Conservation (phyloP, 2,329 filamentous ascomycete species). For the Fusarium illudens region DNA sequence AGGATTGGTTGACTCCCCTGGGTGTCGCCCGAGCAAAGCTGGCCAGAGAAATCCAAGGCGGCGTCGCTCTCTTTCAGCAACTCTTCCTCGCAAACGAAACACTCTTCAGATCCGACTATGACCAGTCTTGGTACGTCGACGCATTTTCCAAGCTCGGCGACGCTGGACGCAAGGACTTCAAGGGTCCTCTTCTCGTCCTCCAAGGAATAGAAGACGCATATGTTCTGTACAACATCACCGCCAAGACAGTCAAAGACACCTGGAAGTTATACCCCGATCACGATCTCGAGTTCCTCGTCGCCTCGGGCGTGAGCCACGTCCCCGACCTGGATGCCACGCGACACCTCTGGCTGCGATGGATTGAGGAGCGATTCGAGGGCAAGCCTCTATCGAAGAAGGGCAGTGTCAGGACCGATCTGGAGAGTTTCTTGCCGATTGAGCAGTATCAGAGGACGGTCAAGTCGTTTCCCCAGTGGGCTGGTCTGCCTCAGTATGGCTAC, state of each 20-base stretch:
- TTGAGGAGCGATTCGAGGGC: conserved; percentile 28
- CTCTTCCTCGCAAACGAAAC: background rate
- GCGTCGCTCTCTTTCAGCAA: background rate
- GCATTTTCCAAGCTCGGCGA: conserved; percentile 10
- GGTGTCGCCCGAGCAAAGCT: conserved; percentile 17
- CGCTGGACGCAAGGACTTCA: conserved; percentile 43
- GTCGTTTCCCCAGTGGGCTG: background rate
- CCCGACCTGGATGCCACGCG: conserved; percentile 20
- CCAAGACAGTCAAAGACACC: conserved; percentile 17
- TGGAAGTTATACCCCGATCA: conserved; percentile 13
- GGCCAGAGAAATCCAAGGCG: conserved; percentile 8
- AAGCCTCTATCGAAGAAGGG: background rate
- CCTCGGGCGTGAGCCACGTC: conserved; percentile 16
- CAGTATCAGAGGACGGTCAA: conserved; percentile 12
- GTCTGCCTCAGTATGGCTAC: background rate
- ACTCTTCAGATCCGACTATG: background rate
- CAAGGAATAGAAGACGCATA: conserved; percentile 44
- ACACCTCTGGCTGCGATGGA: conserved; percentile 32
- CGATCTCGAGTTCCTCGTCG: conserved; percentile 28
- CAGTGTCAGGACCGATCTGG: background rate
- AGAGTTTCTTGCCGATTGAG: conserved; percentile 19
- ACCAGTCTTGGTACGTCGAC: conserved; percentile 3
- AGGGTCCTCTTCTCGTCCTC: conserved; percentile 48
- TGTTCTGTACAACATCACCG: conserved; percentile 13
- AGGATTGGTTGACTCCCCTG: conserved; percentile 23